A percentile compares a stretch with the other conserved stretches of the same genome.
Conservation (phyloP, 441 rosid species). For the Populus hybrid region DNA sequence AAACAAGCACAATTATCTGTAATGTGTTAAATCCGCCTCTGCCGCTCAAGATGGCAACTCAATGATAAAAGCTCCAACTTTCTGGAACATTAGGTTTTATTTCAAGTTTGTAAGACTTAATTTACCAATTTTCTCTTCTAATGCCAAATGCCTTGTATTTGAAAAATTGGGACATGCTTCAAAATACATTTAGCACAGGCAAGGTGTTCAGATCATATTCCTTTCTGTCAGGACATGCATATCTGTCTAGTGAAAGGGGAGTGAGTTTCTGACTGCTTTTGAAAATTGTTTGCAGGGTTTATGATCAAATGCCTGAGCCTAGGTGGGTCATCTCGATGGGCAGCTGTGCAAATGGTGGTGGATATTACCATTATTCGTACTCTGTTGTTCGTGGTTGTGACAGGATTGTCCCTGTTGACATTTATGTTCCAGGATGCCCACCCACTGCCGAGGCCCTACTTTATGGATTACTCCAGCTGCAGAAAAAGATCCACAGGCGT, state of each 20-base stretch:
- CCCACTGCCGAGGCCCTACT: constrained; percentile 97
- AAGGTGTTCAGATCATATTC: not conserved
- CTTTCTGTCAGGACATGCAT: not conserved
- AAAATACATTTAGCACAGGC: not conserved
- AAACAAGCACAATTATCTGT: not conserved
- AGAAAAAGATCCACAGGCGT: constrained; percentile 95
- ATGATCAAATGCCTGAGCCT: constrained; percentile 98
- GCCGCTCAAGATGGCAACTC: not conserved
- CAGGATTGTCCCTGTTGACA: constrained; percentile 95
- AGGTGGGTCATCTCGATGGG: constrained; percentile 99
- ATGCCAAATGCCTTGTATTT: not conserved
- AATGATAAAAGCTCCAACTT: not conserved
- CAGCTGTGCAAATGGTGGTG: constrained; percentile 98
- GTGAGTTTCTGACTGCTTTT: not conserved
- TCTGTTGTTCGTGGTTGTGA: constrained; percentile 96
- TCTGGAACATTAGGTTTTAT: not conserved
- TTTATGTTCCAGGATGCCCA: constrained; percentile 96
- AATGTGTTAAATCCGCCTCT: not conserved
- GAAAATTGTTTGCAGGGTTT: constrained; percentile 58
- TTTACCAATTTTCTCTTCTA: not conserved
- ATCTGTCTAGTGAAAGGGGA: not conserved
- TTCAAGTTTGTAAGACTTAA: not conserved
- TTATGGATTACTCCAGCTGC: constrained; percentile 91
- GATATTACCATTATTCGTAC: constrained; percentile 97
- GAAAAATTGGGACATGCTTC: not conserved